Conservation (phyloP, 176 grass and related monocot genomes). For the Juncus inflexus region DNA sequence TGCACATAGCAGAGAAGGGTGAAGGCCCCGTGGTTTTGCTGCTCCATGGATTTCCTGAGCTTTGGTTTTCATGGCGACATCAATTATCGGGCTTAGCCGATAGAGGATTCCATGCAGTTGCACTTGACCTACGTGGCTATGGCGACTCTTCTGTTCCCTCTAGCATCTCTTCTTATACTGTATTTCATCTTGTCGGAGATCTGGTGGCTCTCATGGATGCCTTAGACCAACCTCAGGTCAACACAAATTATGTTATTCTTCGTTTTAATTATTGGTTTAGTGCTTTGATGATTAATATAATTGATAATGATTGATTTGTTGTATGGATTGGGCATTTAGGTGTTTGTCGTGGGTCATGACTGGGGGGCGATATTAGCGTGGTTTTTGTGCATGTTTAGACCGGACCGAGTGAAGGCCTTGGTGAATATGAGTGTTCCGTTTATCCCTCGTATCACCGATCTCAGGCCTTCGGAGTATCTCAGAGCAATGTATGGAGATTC, state of each 20-base stretch:
- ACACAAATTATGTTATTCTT: neutral
- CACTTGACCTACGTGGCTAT: conserved; percentile 39
- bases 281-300: neutral
- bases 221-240: conserved; percentile 11
- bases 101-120: conserved; percentile 35
- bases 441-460: conserved; percentile 31
- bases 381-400: conserved; percentile 35
- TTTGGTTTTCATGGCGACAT: conserved; percentile 46
- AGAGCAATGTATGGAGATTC: conserved; percentile 30
- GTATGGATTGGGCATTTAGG: conserved; percentile 4
- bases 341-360: conserved; percentile 45
- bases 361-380: conserved; percentile 44
- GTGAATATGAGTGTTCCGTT: conserved; percentile 44
- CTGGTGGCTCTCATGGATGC: conserved; percentile 35
- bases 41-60: conserved; percentile 40
- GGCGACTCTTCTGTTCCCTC: conserved; percentile 28
- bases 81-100: conserved; percentile 21
- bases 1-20: conserved; percentile 33
- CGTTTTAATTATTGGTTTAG: conserved; percentile 1
- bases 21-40: conserved; percentile 19
- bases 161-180: conserved; percentile 29
- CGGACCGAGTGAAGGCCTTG: conserved; percentile 37
- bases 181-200: conserved; percentile 42
- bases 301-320: neutral
- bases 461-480: conserved; percentile 29